These are phyloP conservation scores for Dipteronia dyeriana DNA, from an alignment of 345 rosid genomes.

Conservation along the genomic window DNA sequence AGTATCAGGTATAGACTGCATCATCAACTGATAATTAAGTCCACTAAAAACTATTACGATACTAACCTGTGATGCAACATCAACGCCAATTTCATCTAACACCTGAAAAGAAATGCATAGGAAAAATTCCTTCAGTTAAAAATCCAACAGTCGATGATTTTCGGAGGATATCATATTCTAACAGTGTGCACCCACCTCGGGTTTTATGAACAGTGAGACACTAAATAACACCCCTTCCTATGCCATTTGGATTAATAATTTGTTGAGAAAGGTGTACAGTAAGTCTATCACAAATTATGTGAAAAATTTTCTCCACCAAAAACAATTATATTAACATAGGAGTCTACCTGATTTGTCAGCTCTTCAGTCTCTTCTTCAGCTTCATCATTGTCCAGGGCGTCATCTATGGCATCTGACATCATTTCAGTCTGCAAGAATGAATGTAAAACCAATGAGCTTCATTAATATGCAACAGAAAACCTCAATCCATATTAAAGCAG, in stretches of 20 bases:
- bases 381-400: conserved; percentile 83
- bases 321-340: background rate
- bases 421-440: conserved; percentile 72
- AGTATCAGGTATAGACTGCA: conserved; percentile 7
- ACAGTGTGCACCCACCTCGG: background rate
- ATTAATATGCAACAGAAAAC: conserved; percentile 8
- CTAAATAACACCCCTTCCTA: background rate
- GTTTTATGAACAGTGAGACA: background rate
- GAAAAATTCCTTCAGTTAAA: background rate
- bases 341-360: conserved; percentile 79
- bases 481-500: background rate
- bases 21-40: conserved; percentile 4
- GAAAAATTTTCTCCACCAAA: background rate
- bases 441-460: conserved; percentile 23
- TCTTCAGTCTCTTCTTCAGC: conserved; percentile 97
- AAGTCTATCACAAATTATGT: background rate
- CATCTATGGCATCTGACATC: conserved; percentile 95
- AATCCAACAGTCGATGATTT: background rate
- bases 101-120: conserved; percentile 48
- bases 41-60: background rate
- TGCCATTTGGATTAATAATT: conserved; percentile 1
- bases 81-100: conserved; percentile 94
- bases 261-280: background rate
- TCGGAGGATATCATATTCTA: background rate
- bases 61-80: conserved; percentile 90